Base-by-base conservation (phyloP, 306 rosid species). In the Fagus sylvatica region DNA sequence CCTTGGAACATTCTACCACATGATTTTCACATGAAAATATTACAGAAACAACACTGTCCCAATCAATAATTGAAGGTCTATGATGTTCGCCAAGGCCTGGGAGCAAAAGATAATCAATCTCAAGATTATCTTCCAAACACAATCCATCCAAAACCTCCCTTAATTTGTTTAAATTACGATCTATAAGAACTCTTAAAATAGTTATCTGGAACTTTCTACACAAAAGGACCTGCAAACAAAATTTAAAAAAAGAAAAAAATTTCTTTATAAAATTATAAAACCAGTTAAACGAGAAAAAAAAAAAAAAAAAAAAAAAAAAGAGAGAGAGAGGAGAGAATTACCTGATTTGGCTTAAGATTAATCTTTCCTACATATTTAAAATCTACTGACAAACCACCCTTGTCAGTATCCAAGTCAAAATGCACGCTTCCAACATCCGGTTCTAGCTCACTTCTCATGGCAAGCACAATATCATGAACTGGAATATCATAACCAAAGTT, bases 51-150 rank as follows among this genome's bases (percentile, higher is more conserved):
- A 92, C 84, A 28, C 83, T 69, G 3, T 42, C n/a, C 98, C 97
- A 94, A 78, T 93, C 91, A 55, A 94, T 76, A 37, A 71, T 9
- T 22, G 0, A 2, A 37, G 76, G 72, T 65, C 64, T 69, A 59
- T 46, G 67, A 57, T 73, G 64, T 22, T 19, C 30, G 6, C 51
- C 69, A 36, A 69, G 71, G 72, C 88, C 80, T 2, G 98, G 98
- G 55, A 94, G 92, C 83, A 94, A 76, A 79, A 92, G 97, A 84
- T 84, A 92, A 79, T 94, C 97, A 48, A 88, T 74, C 84, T 71
- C 86, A 51, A 70, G 57, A 81, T 75, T 79, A 78, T 81, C 95
- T 80, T 80, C 78, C 43, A 48, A 72, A 72, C 7, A 66, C 43
- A 34, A 60, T 59, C 77, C 83, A 32, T 74, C 81, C 7, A 83